Evolutionary conservation across 176 grass and related monocot genomes (phyloP), one percentile per base, ranked within the genome.

Genomic region (Stipa capillata): DNA sequence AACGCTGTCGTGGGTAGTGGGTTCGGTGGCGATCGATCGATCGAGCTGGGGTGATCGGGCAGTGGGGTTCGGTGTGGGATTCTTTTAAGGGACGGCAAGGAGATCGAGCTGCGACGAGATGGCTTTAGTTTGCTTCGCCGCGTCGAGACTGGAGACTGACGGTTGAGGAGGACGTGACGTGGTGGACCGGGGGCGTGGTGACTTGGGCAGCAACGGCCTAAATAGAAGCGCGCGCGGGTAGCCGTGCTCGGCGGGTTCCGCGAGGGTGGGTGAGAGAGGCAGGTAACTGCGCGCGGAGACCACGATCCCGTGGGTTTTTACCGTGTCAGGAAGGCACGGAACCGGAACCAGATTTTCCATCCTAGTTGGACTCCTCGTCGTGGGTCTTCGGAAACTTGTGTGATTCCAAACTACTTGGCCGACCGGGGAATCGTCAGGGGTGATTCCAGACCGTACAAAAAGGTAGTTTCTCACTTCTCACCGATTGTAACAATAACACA

Each of bases 81-180:
- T 29, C 18, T 65, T 63, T 78, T 57, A 83, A 65, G 85, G 49
- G n/a, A n/a, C n/a, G n/a, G n/a, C n/a, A n/a, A n/a, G n/a, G n/a
- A n/a, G n/a, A n/a, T n/a, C 52, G 24, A 29, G 45, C 36, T 64
- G 66, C 33, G 31, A n/a, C 13, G 33, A 14, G 17, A 43, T 15
- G 49, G 17, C 35, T 54, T 80, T 79, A 8, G 60, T 51, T 89
- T 84, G 76, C 87, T 89, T 89, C 75, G 82, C 87, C 87, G 87
- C 87, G 87, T n/a, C n/a, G n/a, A n/a, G n/a, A n/a, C n/a, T 89
- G 40, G 87, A 69, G 53, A 45, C 27, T 69, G 82, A 76, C 57
- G 86, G 80, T 53, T 62, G 87, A 89, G 63, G 70, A 18, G 69
- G 70, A 28, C 33, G 75, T 11, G 53, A n/a, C n/a, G n/a, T n/a